These are phyloP conservation scores for Dactylellina haptotyla DNA, from an alignment of 2,329 filamentous ascomycete genomes.

Conservation along the genomic window DNA sequence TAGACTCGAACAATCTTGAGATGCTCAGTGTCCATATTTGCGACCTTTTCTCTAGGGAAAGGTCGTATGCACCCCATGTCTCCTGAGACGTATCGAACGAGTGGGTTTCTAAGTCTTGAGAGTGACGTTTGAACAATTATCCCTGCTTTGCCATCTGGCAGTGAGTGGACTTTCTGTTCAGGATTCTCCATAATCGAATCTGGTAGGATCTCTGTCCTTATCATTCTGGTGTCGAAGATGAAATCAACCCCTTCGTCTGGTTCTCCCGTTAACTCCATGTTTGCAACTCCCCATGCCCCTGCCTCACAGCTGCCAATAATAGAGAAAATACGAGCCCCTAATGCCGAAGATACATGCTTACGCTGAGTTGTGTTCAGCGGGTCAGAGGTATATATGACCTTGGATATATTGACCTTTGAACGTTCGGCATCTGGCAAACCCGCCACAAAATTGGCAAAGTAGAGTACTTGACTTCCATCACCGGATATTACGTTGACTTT, in stretches of 20 bases:
- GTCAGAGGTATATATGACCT: slow-evolving; percentile 65
- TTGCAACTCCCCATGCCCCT: slow-evolving; percentile 62
- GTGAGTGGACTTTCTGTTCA: not conserved
- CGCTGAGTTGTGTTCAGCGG: slow-evolving; percentile 60
- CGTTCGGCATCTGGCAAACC: slow-evolving; percentile 56
- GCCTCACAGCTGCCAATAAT: slow-evolving; percentile 64
- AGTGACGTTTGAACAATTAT: slow-evolving; percentile 63
- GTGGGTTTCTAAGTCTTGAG: slow-evolving; percentile 62
- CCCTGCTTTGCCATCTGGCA: slow-evolving; percentile 61
- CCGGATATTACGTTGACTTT: slow-evolving; percentile 62
- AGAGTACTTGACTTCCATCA: slow-evolving; percentile 62
- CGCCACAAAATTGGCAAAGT: slow-evolving; percentile 61
- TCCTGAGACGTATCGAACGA: slow-evolving; percentile 64
- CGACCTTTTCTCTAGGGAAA: slow-evolving; percentile 57
- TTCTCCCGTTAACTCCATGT: slow-evolving; percentile 58
- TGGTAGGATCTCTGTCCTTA: slow-evolving; percentile 61
- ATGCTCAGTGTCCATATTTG: slow-evolving; percentile 54
- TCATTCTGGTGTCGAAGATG: slow-evolving; percentile 61
- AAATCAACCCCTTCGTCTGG: slow-evolving; percentile 59
- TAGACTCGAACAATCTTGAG: slow-evolving; percentile 61
- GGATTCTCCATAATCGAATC: slow-evolving; percentile 38
- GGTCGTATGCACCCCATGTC: slow-evolving; percentile 63
- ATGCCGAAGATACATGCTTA: slow-evolving; percentile 56
- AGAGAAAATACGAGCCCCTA: slow-evolving; percentile 60
- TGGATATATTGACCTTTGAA: slow-evolving; percentile 59